phyloP scores from a whole-genome alignment of 352 stramenopile species.

The Globisporangium parvum region DNA sequence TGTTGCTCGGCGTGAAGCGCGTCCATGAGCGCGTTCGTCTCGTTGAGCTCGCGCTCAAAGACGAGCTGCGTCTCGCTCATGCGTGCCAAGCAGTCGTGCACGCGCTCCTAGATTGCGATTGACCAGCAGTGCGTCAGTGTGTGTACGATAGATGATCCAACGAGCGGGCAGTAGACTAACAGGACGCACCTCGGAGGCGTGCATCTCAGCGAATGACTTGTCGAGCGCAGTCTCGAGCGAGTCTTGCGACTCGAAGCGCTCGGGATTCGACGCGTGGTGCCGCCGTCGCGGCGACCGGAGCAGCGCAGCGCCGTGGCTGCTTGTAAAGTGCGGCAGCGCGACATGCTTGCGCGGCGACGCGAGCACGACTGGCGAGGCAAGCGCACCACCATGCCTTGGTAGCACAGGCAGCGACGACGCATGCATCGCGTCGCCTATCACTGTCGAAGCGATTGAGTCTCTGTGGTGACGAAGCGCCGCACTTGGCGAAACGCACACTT shows the following conservation, averaged over 20 bases:
- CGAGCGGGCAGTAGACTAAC: neutral
- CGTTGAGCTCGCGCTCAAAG: constrained; percentile 24
- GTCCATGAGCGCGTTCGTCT: constrained; percentile 19
- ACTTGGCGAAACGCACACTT: too few relatives aligned
- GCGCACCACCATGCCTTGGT: neutral
- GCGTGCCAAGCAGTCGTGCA: constrained; percentile 16
- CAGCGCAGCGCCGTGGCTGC: constrained; percentile 12
- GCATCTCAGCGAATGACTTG: constrained; percentile 21
- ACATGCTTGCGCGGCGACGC: constrained; percentile 10
- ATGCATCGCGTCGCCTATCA: constrained; percentile 4
- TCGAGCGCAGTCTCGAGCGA: constrained; percentile 19
- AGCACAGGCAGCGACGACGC: constrained; percentile 8
- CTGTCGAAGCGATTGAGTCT: too few relatives aligned
- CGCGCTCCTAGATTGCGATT: constrained; percentile 5
- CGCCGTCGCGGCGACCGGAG: constrained; percentile 8
- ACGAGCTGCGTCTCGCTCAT: constrained; percentile 28
- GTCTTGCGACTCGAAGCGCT: constrained; percentile 20
- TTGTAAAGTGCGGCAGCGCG: constrained; percentile 24
- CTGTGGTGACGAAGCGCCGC: too few relatives aligned
- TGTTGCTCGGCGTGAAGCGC: constrained; percentile 23
- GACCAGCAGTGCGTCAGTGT: neutral
- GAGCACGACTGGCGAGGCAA: neutral
- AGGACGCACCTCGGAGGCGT: constrained; percentile 10
- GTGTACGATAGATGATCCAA: neutral
- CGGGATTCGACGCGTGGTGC: constrained; percentile 11